phyloP scores from a whole-genome alignment of 495 filamentous ascomycete genomes.

The Penicillium steckii region DNA sequence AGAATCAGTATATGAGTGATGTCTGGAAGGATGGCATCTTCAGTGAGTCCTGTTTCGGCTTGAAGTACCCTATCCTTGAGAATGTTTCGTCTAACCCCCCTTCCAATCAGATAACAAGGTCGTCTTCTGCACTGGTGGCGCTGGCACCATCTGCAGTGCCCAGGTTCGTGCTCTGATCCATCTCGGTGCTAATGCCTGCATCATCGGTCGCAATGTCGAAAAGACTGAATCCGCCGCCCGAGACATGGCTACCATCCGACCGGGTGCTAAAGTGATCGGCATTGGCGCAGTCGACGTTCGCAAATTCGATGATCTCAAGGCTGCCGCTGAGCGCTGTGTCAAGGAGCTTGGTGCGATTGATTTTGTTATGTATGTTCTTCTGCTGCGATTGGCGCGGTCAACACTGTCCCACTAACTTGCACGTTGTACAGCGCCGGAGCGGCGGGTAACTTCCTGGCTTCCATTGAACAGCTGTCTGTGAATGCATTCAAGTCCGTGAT shows the following conservation, averaged over 20 bases:
- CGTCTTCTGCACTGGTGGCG: constrained; percentile 92
- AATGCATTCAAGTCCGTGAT: constrained; percentile 96
- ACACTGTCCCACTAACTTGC: not conserved
- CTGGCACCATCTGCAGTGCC: constrained; percentile 88
- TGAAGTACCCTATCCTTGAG: not conserved
- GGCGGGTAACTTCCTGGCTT: constrained; percentile 93
- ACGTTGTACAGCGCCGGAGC: constrained; percentile 70
- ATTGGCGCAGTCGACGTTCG: constrained; percentile 85
- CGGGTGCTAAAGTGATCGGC: constrained; percentile 79
- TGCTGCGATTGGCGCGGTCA: constrained; percentile 1
- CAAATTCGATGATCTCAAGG: constrained; percentile 62
- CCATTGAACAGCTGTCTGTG: constrained; percentile 72
- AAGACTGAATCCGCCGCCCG: constrained; percentile 80
- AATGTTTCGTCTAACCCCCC: constrained; percentile 6
- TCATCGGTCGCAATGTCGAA: constrained; percentile 85
- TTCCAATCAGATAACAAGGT: constrained; percentile 72
- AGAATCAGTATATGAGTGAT: constrained; percentile 72
- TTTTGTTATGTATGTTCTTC: constrained; percentile 79
- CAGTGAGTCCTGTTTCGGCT: constrained; percentile 40
- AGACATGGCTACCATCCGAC: constrained; percentile 75
- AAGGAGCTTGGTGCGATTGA: constrained; percentile 84
- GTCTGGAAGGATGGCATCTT: constrained; percentile 87
- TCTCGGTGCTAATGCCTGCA: constrained; percentile 90
- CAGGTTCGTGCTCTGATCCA: constrained; percentile 89
- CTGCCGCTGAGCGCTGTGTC: constrained; percentile 74